A percentile compares a stretch with the other conserved stretches of the same genome.
Evolutionary conservation across 2,329 filamentous ascomycete genomes (phyloP).

Genomic region (Aspergillus phoenicis): DNA sequence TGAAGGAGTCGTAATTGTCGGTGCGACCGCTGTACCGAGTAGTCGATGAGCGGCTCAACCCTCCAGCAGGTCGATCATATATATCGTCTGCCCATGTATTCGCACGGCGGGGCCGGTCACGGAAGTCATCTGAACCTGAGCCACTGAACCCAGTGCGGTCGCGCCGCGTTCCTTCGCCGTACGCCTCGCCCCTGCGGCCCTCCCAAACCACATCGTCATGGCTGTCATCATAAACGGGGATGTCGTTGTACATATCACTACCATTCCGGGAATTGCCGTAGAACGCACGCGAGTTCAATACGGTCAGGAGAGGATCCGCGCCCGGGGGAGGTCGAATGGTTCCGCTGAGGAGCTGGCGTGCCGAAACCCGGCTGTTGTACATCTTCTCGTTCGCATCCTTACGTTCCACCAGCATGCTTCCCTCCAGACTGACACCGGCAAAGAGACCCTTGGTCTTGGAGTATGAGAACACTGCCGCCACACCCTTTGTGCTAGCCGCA

Average conservation of each 20-base stretch:
- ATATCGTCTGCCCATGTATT: slow-evolving; percentile 55
- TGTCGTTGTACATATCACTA: slow-evolving; percentile 87
- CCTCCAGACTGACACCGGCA: slow-evolving; percentile 91
- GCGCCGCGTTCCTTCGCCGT: slow-evolving; percentile 65
- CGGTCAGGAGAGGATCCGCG: slow-evolving; percentile 78
- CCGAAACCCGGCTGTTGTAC: slow-evolving; percentile 81
- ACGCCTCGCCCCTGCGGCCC: slow-evolving; percentile 69
- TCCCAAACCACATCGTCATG: slow-evolving; percentile 87
- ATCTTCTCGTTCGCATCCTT: slow-evolving; percentile 97
- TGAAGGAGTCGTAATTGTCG: slow-evolving; percentile 34
- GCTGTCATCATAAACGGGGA: slow-evolving; percentile 80
- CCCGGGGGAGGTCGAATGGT: slow-evolving; percentile 75
- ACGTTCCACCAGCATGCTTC: slow-evolving; percentile 88
- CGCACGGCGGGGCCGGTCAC: slow-evolving; percentile 52
- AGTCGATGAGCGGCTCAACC: slow-evolving; percentile 39
- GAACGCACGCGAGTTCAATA: slow-evolving; percentile 85
- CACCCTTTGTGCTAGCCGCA: slow-evolving; percentile 83
- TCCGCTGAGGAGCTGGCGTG: slow-evolving; percentile 78
- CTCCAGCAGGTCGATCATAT: slow-evolving; percentile 46
- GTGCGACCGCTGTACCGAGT: slow-evolving; percentile 32
- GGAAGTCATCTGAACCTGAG: slow-evolving; percentile 51
- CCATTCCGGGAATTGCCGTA: slow-evolving; percentile 62
- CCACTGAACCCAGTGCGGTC: slow-evolving; percentile 56
- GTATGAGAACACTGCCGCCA: slow-evolving; percentile 94
- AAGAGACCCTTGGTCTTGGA: slow-evolving; percentile 98